Conservation (phyloP, 2,329 filamentous ascomycete species). For the Hypoxylon sp. region DNA sequence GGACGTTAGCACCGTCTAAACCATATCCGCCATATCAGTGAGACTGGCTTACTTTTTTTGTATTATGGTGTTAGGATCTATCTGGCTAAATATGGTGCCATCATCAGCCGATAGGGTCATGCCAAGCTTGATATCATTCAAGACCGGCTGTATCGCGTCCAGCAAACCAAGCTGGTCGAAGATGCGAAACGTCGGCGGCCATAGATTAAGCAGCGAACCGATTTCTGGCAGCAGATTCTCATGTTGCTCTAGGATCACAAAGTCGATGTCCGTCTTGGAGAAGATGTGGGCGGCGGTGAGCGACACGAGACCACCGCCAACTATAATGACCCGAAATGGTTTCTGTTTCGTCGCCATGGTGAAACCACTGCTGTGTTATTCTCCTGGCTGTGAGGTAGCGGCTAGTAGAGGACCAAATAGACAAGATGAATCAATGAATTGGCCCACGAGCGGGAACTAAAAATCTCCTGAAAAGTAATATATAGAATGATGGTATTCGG, state of each 20-base stretch:
- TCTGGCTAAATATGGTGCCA: slow-evolving; percentile 17
- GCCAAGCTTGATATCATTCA: slow-evolving; percentile 22
- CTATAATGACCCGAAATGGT: slow-evolving; percentile 50
- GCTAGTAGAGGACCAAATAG: not conserved
- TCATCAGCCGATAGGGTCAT: slow-evolving; percentile 41
- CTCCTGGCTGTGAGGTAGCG: not conserved
- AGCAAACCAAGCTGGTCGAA: slow-evolving; percentile 50
- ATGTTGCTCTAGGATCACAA: slow-evolving; percentile 50
- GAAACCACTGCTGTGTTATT: not conserved
- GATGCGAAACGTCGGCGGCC: slow-evolving; percentile 50
- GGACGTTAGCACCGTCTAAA: slow-evolving; percentile 6
- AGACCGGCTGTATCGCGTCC: slow-evolving; percentile 28
- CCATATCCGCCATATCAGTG: not conserved
- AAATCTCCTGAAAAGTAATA: slow-evolving; percentile 1
- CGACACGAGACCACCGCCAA: slow-evolving; percentile 51
- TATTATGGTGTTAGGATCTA: slow-evolving; percentile 13
- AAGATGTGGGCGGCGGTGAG: slow-evolving; percentile 51
- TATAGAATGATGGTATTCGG: not conserved
- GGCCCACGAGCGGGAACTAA: slow-evolving; percentile 1
- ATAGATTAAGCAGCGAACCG: slow-evolving; percentile 47
- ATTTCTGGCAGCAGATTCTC: slow-evolving; percentile 42
- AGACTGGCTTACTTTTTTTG: slow-evolving; percentile 39
- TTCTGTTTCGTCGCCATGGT: slow-evolving; percentile 30
- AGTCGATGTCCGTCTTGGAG: slow-evolving; percentile 50
- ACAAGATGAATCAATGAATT: not conserved